Percentiles rank a stretch among this genome's conserved stretches.
Conservation (phyloP, 2,329 filamentous ascomycete genomes). For the Hymenoscyphus salicellus region DNA sequence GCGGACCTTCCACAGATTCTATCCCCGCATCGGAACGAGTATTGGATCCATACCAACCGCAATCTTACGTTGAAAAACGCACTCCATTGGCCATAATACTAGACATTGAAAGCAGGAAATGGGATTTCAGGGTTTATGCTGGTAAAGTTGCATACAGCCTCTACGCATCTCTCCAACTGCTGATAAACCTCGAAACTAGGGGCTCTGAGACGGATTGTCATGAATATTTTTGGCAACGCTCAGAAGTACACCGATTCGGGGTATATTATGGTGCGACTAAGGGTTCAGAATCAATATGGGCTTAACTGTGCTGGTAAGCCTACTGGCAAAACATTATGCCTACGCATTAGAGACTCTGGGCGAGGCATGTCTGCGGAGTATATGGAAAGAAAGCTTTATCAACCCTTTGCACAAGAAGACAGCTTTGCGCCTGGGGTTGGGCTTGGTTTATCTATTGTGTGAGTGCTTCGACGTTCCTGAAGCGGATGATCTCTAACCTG, state of each 20-base stretch:
- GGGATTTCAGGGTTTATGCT: constrained; percentile 52
- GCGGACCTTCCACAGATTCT: neutral
- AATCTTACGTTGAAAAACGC: constrained; percentile 28
- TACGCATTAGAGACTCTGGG: constrained; percentile 54
- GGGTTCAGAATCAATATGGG: constrained; percentile 43
- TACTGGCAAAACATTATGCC: constrained; percentile 12
- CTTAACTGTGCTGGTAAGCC: neutral
- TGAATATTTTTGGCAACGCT: constrained; percentile 60
- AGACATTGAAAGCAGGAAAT: constrained; percentile 40
- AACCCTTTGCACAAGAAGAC: constrained; percentile 60
- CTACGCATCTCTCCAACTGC: neutral
- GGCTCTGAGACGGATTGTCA: constrained; percentile 48
- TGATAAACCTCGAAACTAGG: constrained; percentile 26
- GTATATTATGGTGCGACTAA: constrained; percentile 21
- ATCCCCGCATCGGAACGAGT: neutral
- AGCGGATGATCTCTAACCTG: neutral
- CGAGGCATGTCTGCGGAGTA: constrained; percentile 61
- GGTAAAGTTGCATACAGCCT: constrained; percentile 39
- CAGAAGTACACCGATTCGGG: constrained; percentile 58
- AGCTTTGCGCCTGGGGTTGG: constrained; percentile 53
- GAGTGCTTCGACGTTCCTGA: neutral
- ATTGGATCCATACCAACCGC: neutral
- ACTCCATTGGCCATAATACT: constrained; percentile 49
- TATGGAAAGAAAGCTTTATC: constrained; percentile 54
- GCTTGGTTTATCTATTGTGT: constrained; percentile 46